These are phyloP conservation scores for Salix koriyanagi DNA, from an alignment of 345 rosid genomes.

Conservation along the genomic window DNA sequence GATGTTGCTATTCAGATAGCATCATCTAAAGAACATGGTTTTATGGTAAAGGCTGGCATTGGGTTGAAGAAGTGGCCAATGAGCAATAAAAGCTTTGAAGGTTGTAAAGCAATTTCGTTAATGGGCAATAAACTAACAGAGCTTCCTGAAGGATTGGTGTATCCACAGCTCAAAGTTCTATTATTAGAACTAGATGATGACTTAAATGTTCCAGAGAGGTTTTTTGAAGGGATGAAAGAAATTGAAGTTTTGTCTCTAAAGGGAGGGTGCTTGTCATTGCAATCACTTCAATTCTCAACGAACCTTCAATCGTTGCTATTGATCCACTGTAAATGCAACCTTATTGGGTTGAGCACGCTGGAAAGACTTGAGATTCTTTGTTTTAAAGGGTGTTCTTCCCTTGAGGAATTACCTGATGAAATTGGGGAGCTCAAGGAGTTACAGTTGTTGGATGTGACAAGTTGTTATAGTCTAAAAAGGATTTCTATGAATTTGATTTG, in stretches of 20 bases:
- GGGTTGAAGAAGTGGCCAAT: too few relatives aligned
- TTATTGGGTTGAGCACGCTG: not conserved
- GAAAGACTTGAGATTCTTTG: not conserved
- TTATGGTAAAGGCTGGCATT: too few relatives aligned
- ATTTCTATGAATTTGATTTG: too few relatives aligned
- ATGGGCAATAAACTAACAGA: too few relatives aligned
- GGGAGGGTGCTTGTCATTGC: not conserved
- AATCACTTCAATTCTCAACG: not conserved
- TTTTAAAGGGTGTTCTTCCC: not conserved
- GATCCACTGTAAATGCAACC: not conserved
- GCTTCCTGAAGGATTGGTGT: too few relatives aligned
- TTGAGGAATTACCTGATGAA: not conserved
- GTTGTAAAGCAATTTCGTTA: too few relatives aligned
- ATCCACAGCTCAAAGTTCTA: too few relatives aligned
- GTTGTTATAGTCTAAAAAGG: rapidly evolving
- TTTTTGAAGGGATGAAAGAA: conserved; percentile 1
- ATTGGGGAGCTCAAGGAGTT: not conserved
- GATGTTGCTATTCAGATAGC: too few relatives aligned
- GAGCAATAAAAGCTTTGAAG: too few relatives aligned
- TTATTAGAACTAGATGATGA: too few relatives aligned
- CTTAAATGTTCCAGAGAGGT: not conserved
- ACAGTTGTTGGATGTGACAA: not conserved
- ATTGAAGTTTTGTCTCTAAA: not conserved
- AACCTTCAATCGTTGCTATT: not conserved
- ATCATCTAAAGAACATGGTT: too few relatives aligned